These are phyloP conservation scores for Fonsecaea pedrosoi DNA, from an alignment of 2,329 filamentous ascomycete species.

Conservation along the genomic window DNA sequence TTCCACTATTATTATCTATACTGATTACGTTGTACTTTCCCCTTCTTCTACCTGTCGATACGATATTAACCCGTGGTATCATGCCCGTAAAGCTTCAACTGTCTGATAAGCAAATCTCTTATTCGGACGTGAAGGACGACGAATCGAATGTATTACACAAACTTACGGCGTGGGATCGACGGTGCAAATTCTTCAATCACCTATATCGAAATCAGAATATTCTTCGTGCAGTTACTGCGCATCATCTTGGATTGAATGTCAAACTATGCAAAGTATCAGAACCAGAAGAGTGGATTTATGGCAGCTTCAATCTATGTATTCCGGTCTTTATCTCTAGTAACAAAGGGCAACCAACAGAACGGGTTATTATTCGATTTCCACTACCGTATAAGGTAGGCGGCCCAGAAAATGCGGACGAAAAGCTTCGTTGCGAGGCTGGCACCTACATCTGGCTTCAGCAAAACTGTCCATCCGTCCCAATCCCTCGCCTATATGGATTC, in stretches of 20 bases:
- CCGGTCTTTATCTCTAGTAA: constrained; percentile 35
- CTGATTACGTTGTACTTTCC: constrained; percentile 7
- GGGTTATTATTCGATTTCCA: constrained; percentile 40
- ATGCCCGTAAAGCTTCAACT: constrained; percentile 17
- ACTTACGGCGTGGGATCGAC: constrained; percentile 9
- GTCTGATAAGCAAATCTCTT: constrained; percentile 18
- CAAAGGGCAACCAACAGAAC: not conserved
- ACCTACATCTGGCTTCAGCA: constrained; percentile 42
- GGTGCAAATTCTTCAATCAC: constrained; percentile 21
- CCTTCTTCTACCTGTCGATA: constrained; percentile 6
- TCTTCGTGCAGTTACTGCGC: constrained; percentile 27
- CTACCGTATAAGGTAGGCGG: constrained; percentile 41
- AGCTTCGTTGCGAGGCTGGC: constrained; percentile 42
- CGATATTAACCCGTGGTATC: constrained; percentile 20
- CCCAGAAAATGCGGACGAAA: constrained; percentile 43
- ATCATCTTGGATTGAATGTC: constrained; percentile 30
- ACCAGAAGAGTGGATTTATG: constrained; percentile 40
- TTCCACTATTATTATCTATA: too few relatives aligned
- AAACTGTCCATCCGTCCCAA: constrained; percentile 30
- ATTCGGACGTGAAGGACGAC: constrained; percentile 23
- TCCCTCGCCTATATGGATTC: constrained; percentile 42
- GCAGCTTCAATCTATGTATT: constrained; percentile 44
- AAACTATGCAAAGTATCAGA: constrained; percentile 34
- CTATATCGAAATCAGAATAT: constrained; percentile 17
- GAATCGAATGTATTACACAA: constrained; percentile 23